These are phyloP conservation scores for Pythium plurisporium DNA, from an alignment of 352 stramenopile genomes.

Conservation along the genomic window DNA sequence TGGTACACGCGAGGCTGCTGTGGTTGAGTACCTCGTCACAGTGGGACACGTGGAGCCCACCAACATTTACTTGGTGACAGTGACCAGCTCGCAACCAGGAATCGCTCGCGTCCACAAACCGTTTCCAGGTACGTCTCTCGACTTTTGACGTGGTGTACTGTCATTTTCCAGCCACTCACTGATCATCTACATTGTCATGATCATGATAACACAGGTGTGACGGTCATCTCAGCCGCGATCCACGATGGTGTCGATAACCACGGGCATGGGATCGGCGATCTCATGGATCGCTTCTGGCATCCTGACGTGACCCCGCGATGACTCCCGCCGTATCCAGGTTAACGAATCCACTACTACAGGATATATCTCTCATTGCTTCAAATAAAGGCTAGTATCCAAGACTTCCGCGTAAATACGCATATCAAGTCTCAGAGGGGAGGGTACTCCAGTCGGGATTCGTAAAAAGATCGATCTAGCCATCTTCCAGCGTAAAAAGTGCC, in stretches of 20 bases:
- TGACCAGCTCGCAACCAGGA: slow-evolving; percentile 40
- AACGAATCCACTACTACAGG: slow-evolving; percentile 16
- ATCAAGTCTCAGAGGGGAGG: background rate
- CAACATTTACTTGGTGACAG: slow-evolving; percentile 53
- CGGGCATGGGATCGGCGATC: slow-evolving; percentile 31
- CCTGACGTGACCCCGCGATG: background rate
- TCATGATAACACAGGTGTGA: slow-evolving; percentile 24
- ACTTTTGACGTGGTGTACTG: background rate
- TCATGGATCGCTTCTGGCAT: slow-evolving; percentile 41
- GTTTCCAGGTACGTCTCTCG: slow-evolving; percentile 36
- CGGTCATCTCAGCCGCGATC: slow-evolving; percentile 40
- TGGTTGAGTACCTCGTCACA: slow-evolving; percentile 36
- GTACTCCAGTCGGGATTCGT: background rate
- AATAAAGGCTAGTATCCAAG: background rate
- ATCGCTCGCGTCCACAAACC: slow-evolving; percentile 36
- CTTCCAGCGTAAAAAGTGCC: slow-evolving; percentile 25
- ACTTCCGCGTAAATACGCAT: slow-evolving; percentile 23
- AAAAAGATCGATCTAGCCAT: slow-evolving; percentile 18
- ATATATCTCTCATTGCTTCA: background rate
- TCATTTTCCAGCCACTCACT: no score
- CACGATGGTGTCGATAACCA: slow-evolving; percentile 39
- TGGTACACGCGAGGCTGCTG: slow-evolving; percentile 33
- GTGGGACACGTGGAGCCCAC: slow-evolving; percentile 22
- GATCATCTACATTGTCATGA: no score
- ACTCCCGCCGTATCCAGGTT: background rate